Evolutionary conservation across 2,329 filamentous ascomycete species (phyloP), one percentile per base, ranked within the genome.

Genomic region (Cordyceps pruinosa): DNA sequence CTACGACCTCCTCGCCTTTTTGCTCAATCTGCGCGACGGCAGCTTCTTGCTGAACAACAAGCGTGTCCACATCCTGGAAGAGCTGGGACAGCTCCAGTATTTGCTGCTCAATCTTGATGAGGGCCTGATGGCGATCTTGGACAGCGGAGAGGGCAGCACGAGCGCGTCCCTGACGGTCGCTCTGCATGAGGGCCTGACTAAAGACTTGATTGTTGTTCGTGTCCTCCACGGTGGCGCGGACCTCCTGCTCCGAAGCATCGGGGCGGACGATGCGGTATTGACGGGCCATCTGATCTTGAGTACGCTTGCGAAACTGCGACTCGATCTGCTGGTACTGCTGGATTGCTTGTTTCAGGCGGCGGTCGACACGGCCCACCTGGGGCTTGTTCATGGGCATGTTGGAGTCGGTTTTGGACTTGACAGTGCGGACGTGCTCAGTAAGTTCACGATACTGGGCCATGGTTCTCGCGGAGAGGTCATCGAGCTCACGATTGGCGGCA

Each of bases 181-280:
- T 89, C 74, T 87, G 84, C 77, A 95, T 83, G 66, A 97, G 80
- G 58, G 90, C 89, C 71, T 95, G 89, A 68, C 87, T 86, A 75
- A 97, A 97, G 63, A 96, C 86, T 72, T 95, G 90, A 54, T 85
- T 84, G 62, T 87, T 82, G 15, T 75, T 80, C 64, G 81, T 80
- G 65, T 90, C 85, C 66, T 93, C 84, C 1, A 92, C 87, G 17
- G 89, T 90, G 58, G 87, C 83, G 58, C 82, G 80, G 28, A 97
- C 84, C 71, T 97, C 91, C 44, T 80, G 77, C 55, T 94, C 89
- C 28, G 83, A 82, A 3, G 90, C 90, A 58, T 96, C 86, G 23
- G 91, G 89, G 62, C 85, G 83, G 56, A 94, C 92, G 69, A 97
- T 97, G 59, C 88, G 83, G 74, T 95, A 96, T 70, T 97, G 91